Base-by-base conservation (phyloP, 1,139 yeast genomes). In the Debaryomycetaceae sp. region DNA sequence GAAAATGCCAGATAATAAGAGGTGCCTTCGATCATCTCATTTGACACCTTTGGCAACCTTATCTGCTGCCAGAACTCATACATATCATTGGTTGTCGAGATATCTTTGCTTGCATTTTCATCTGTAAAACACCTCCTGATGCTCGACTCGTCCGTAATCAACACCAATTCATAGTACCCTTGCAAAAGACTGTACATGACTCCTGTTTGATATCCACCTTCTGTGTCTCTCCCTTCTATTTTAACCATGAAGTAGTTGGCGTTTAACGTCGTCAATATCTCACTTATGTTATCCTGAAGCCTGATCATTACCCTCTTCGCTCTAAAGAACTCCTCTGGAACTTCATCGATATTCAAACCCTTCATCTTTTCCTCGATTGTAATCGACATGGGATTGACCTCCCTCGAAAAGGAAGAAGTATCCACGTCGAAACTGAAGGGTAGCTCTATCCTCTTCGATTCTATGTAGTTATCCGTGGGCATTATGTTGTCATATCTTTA, bases 381-480 rank as follows among this genome's bases (percentile, higher is more conserved):
- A 8, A 27, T 27, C 8, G 31, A 27, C 8, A 27, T 27, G 8
- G 31, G 31, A 27, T 27, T 2, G 31, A 27, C 31, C 31, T 27
- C 31, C 11, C 11, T 27, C 31, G 31, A 27, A 27, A 27, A 27
- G 11, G 31, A 8, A 2, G 31, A 27, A 3, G 31, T 27, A 27
- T 27, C 31, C 11, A 27, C 31, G 31, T 27, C 2, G 11, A 27
- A 27, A 3, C 11, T 13, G 17, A 34, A 34, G 4, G 37, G 37
- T 20, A 53, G 49, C 24, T 41, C 31, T n/a, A 34, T 20, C 8
- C 31, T 36, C 37, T 8, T 23, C 17, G 31, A 20, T 33, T 24
- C 34, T 23, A 9, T 38, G 13, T 9, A 24, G 13, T 22, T 14
- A 29, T 23, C 20, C 33, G 33, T 4, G 40, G 45, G 9, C 45